Base-by-base conservation (phyloP, 345 rosid species). In the Salix purpurea region DNA sequence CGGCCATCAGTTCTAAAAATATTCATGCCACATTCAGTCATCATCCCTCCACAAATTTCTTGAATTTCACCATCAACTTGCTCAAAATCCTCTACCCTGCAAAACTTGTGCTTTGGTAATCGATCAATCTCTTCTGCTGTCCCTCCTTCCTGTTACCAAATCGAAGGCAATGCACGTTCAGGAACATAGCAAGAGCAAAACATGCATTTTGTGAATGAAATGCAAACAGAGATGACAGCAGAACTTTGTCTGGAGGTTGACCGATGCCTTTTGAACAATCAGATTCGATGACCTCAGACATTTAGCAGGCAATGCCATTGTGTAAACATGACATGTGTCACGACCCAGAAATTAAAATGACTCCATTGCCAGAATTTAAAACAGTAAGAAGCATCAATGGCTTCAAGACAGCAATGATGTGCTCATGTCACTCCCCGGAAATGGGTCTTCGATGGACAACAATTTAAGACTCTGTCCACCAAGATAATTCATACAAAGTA, bases 61-160 rank as follows among this genome's bases (percentile, higher is more conserved):
- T 80, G 84, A 72, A 79, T 66, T 71, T 88, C 91, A 30, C 85
- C 91, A 68, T 87, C 72, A 58, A 82, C 83, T 83, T 88, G 87
- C 81, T 85, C 92, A 37, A 76, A 73, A 71, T 85, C 83, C 30
- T 82, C 84, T 21, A 76, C 69, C 19, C 78, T 86, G 13, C 62
- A 54, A 81, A 91, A 92, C 76, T 78, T 90, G 91, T 79, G 92
- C 74, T 81, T 91, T 7, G 94, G 92, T 74, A 92, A 80, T 64
- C 78, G 80, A 44, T 91, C 88, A 36, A 92, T 88, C 74, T 92
- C 98, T 81, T 89, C 95, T 75, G 83, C 89, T 4, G 97, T 77
- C 56, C 94, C 95, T 39, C 98, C 97, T 88, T 94, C 97, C 97
- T 92, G 86, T 73, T 72, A 70, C 12, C 30, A 72, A 70, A 40